Percentiles rank a stretch among this genome's conserved stretches.
Evolutionary conservation across 257 asterid genomes (phyloP).

Genomic region (Anisodus acutangulus): DNA sequence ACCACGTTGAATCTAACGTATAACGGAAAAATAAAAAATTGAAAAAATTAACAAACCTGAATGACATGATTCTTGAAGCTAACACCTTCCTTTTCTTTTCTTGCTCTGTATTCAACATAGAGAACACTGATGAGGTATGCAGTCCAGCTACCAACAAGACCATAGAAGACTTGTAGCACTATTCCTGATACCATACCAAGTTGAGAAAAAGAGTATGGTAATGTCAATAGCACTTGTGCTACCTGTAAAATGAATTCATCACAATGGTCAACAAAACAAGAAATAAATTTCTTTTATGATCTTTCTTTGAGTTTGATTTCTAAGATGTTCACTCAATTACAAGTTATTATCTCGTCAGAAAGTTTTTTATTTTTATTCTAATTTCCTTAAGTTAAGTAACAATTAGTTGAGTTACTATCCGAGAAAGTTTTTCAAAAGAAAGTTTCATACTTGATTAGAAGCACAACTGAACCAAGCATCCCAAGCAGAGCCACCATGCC

Average conservation of each 20-base stretch:
- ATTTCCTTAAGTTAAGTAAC: no score
- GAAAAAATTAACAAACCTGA: conserved; percentile 53
- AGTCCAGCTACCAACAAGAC: conserved; percentile 93
- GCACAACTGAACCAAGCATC: conserved; percentile 99
- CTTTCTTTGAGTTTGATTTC: no score
- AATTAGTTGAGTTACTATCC: no score
- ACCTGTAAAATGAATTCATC: conserved; percentile 50
- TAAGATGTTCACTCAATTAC: no score
- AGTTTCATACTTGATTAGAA: conserved; percentile 75
- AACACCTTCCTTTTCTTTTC: conserved; percentile 90
- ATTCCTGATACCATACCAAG: conserved; percentile 89
- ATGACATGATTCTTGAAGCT: conserved; percentile 96
- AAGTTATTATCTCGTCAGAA: background rate
- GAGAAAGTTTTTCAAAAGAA: background rate
- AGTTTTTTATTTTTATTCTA: no score
- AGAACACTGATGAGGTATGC: conserved; percentile 93
- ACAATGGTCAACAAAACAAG: background rate
- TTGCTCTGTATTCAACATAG: conserved; percentile 77
- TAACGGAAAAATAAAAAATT: background rate
- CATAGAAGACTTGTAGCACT: conserved; percentile 78
- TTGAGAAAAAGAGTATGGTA: conserved; percentile 93
- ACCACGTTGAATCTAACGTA: background rate
- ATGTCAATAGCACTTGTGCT: conserved; percentile 90
- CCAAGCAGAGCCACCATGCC: conserved; percentile 99
- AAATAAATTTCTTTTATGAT: no score